Evolutionary conservation across 345 rosid species (phyloP).

Genomic region (Syzygium aqueum): DNA sequence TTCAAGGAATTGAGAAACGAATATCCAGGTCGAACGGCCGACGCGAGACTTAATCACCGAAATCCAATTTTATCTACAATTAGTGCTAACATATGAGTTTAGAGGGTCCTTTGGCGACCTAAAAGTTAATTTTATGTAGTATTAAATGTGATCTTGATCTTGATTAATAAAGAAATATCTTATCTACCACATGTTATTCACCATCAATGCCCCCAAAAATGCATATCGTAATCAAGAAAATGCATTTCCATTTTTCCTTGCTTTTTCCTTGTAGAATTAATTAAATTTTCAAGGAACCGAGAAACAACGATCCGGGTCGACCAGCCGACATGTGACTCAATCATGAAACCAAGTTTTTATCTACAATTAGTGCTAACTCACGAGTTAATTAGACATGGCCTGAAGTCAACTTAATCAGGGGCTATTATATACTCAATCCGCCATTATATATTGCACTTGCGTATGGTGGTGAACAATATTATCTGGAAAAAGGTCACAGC

Average conservation of each 20-base stretch:
- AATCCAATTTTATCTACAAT: background rate
- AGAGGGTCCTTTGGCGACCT: background rate
- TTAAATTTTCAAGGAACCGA: background rate
- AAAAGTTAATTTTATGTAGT: background rate
- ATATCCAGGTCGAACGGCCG: background rate
- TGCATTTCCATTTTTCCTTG: background rate
- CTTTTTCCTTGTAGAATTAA: background rate
- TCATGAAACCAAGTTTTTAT: background rate
- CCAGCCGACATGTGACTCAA: background rate
- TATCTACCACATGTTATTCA: background rate
- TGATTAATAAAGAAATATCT: background rate
- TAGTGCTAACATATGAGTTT: background rate
- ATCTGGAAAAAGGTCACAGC: background rate
- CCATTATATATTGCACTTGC: background rate
- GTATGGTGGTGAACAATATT: background rate
- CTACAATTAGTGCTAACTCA: background rate
- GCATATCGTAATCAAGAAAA: background rate
- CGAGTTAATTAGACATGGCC: background rate
- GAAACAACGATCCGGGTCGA: background rate
- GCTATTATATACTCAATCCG: background rate
- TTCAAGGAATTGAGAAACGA: background rate
- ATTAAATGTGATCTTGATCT: background rate
- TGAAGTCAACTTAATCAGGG: background rate
- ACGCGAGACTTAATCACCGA: background rate
- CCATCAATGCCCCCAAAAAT: background rate